Base-by-base conservation (phyloP, 2,329 filamentous ascomycete genomes). In the Xylariaceae sp. region DNA sequence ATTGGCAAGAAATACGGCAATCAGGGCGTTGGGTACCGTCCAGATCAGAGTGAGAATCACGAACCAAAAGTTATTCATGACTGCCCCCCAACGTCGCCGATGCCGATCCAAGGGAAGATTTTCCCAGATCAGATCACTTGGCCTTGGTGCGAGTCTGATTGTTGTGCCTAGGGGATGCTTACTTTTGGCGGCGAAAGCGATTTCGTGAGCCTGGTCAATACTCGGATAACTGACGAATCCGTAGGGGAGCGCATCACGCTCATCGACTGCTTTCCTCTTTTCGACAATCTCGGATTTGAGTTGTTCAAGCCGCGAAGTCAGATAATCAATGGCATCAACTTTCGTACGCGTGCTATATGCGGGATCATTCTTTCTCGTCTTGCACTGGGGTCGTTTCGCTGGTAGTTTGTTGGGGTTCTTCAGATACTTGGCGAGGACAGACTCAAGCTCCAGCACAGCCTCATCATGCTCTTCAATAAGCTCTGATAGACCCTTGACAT, bases 41-140 rank as follows among this genome's bases (percentile, higher is more conserved):
- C 90, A 97, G 9, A 92, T 65, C 1, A 94, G 49, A 0, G 91
- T 96, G 45, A 97, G 72, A 94, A 68, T 38, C 17, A 44, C 31
- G 5, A 56, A 51, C 57, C 55, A 58, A n/a, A 56, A 42, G 51
- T 86, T 86, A 70, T 94, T 95, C 65, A 89, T 76, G 52, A 91
- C 78, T 30, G 84, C 76, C 60, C 86, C 85, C 71, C 85, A 86
- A 50, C 77, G 78, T 33, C 90, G 81, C 1, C 83, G 79, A 19
- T 79, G 73, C 39, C 82, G 82, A 14, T 78, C 80, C 48, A 96
- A 71, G 1, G 49, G 49, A 10, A 59, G 57, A 14, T 59, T 59
- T 82, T 89, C 85, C 92, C 92, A 97, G 58, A 97, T 94, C 45
- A 97, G 78, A 64, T 96, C 91, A 64, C 87, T 89, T 5, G 92